Evolutionary conservation across 139 green algal species (phyloP).

Genomic region (Axilococcus clingmanii): DNA sequence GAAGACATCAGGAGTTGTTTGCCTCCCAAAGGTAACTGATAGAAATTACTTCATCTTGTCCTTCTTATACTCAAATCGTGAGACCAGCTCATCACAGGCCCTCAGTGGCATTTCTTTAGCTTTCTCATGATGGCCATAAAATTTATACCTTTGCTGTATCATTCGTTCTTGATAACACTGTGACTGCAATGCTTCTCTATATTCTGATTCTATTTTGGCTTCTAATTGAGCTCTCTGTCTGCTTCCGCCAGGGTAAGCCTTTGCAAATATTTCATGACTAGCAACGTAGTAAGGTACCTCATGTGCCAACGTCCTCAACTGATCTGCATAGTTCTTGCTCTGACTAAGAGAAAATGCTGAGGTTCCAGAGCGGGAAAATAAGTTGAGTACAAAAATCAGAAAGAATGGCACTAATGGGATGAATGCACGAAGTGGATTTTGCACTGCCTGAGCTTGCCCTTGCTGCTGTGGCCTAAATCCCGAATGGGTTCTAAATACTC

Average conservation of each 20-base stretch:
- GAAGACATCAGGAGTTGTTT: slow-evolving; percentile 39
- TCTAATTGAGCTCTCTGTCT: slow-evolving; percentile 17
- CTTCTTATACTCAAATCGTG: no score
- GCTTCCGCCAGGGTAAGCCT: slow-evolving; percentile 8
- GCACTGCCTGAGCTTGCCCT: background rate
- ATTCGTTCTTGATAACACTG: slow-evolving; percentile 27
- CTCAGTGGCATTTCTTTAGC: slow-evolving; percentile 14
- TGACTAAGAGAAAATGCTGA: slow-evolving; percentile 20
- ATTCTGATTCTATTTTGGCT: slow-evolving; percentile 20
- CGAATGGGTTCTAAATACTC: background rate
- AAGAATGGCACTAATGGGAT: slow-evolving; percentile 38
- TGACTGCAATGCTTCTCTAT: slow-evolving; percentile 18
- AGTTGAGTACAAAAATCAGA: slow-evolving; percentile 40
- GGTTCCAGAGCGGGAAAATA: slow-evolving; percentile 14
- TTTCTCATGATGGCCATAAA: slow-evolving; percentile 19
- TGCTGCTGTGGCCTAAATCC: slow-evolving; percentile 3
- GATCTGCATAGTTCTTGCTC: slow-evolving; percentile 7
- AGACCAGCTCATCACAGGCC: no score
- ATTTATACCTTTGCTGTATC: slow-evolving; percentile 19
- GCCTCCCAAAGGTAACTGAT: no score
- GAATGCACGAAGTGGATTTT: slow-evolving; percentile 21
- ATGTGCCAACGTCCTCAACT: slow-evolving; percentile 8
- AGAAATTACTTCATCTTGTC: no score
- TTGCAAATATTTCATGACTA: slow-evolving; percentile 3
- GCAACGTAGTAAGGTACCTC: slow-evolving; percentile 19